Evolutionary conservation across 2,329 filamentous ascomycete species (phyloP), one percentile per base, ranked within the genome.

Genomic region (Thielaviopsis euricoi): DNA sequence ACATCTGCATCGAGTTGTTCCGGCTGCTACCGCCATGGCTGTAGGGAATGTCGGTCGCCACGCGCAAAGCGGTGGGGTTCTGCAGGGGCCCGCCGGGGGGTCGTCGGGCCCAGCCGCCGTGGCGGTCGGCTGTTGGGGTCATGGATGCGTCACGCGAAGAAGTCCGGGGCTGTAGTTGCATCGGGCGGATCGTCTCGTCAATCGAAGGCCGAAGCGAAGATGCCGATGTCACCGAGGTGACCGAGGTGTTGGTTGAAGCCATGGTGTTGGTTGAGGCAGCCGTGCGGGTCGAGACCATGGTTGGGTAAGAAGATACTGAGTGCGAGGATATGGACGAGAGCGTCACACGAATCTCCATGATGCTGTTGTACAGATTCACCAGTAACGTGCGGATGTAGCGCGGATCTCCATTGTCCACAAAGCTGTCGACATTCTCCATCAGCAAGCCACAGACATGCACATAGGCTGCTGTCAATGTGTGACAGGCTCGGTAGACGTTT

Each of bases 361-460:
- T 79, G 67, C 81, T 83, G 63, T 83, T 83, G 66, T 83, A 85
- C 6, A 85, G 72, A 62, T 80, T 74, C 67, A 82, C 74, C 64
- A 85, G 69, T 63, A 85, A 74, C 2, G 80, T 82, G 52, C 81
- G 79, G 65, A 85, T 81, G 65, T 85, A 85, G 61, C 82, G 76
- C 22, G 81, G 80, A 63, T 85, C 81, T 61, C 79, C 80, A 59
- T 83, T 83, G 63, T 82, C 76, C 58, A 85, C 74, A 64, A 85
- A 80, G 1, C 77, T 76, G 64, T 84, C 79, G 60, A 83, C 79
- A 62, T 85, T 83, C 57, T 75, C 74, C 49, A 76, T 75, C 29
- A 85, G 68, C 0, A 82, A 74, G 19, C 78, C 76, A 66, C 81
- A 83, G 22, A 85, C 79, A 64, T 84, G 81, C 2, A 78, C 80